These are phyloP conservation scores for Auxenochlorella pyrenoidosa DNA, from an alignment of 139 green algal species.

Conservation along the genomic window DNA sequence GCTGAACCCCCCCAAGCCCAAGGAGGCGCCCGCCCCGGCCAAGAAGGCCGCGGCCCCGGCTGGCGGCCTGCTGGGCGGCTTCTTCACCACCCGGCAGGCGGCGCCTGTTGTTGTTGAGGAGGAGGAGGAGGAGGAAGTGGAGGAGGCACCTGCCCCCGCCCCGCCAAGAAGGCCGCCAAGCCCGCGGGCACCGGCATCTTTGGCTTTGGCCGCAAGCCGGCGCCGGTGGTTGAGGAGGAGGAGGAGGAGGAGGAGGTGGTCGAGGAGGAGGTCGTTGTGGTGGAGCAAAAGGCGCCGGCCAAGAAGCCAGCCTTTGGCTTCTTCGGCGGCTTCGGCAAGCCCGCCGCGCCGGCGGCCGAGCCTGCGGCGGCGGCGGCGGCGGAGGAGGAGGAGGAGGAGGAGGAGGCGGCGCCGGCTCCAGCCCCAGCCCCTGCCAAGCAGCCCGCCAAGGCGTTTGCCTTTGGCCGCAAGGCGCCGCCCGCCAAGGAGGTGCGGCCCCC, in stretches of 20 bases:
- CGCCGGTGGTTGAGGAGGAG: slow-evolving; percentile 20
- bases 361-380: not conserved
- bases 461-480: slow-evolving; percentile 2
- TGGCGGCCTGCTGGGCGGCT: not conserved
- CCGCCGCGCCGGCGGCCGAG: not conserved
- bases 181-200: slow-evolving; percentile 13
- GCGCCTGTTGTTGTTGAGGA: no score
- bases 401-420: not conserved
- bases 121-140: no score
- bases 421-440: not conserved
- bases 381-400: slow-evolving; percentile 23
- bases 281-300: slow-evolving; percentile 4
- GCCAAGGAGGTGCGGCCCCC: not conserved
- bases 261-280: slow-evolving; percentile 12
- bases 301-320: slow-evolving; percentile 8
- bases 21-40: not conserved
- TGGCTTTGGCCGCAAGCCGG: not conserved
- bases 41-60: not conserved
- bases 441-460: not conserved
- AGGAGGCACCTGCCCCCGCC: not conserved
- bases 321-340: slow-evolving; percentile 15
- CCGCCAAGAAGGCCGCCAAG: not conserved
- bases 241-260: slow-evolving; percentile 40
- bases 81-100: not conserved
- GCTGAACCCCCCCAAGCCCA: slow-evolving; percentile 45